These are phyloP conservation scores for Aspergillus carbonarius DNA, from an alignment of 2,329 filamentous ascomycete genomes.

Conservation along the genomic window DNA sequence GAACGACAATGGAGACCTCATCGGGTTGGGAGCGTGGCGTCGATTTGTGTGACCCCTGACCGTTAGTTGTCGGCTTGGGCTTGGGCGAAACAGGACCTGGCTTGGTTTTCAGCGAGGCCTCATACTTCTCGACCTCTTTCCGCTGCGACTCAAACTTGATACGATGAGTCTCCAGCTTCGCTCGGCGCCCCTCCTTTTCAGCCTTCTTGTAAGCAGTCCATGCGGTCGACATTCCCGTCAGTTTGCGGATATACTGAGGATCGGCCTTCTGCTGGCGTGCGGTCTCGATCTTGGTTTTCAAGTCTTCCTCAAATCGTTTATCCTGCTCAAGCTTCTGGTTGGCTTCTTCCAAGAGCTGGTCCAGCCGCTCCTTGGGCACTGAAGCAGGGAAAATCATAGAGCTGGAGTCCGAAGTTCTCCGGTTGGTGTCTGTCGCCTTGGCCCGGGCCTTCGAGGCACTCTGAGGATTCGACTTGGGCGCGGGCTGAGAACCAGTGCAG, in stretches of 20 bases:
- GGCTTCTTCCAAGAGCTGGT: constrained; percentile 13
- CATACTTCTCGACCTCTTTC: constrained; percentile 12
- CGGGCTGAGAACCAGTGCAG: constrained; percentile 7
- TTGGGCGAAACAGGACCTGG: not conserved
- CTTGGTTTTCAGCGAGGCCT: constrained; percentile 6
- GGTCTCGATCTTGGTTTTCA: constrained; percentile 12
- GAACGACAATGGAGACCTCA: not conserved
- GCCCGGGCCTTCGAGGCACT: constrained; percentile 1
- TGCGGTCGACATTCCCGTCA: not conserved
- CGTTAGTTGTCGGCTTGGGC: not conserved
- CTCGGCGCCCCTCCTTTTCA: not conserved
- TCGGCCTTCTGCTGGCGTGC: constrained; percentile 7
- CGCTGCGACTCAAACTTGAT: constrained; percentile 2
- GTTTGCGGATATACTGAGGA: constrained; percentile 6
- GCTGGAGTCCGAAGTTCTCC: constrained; percentile 3
- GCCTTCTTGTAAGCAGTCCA: not conserved
- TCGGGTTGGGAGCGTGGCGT: not conserved
- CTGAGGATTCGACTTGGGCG: constrained; percentile 10
- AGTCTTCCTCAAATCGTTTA: constrained; percentile 8
- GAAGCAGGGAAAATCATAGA: constrained; percentile 18
- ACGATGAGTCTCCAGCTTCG: not conserved
- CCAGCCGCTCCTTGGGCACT: constrained; percentile 10
- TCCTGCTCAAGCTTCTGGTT: constrained; percentile 11
- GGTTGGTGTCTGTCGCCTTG: not conserved
- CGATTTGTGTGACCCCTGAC: not conserved